Evolutionary conservation across 164 flowering plant genomes (phyloP), one percentile per base, ranked within the genome.

Genomic region (Magnolia officinalis): DNA sequence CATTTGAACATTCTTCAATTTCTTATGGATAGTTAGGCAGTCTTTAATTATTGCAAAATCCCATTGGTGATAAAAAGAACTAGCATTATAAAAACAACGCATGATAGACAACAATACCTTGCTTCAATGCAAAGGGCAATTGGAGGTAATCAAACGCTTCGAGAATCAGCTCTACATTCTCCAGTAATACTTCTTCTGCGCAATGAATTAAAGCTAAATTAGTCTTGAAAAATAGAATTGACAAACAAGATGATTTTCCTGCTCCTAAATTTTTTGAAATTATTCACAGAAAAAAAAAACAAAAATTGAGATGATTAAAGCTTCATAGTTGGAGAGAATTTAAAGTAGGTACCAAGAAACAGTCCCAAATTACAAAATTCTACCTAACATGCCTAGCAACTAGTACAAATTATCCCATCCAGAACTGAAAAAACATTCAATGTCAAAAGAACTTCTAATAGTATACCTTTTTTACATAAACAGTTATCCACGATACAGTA

Each of bases 111-210:
- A 24, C 7, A 64, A n/a, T 80, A 91, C 98, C 98, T 84, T 89
- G 81, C 72, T 84, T 90, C 49, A 95, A 81, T 21, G 94, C 89
- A 77, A 93, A 90, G 29, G 99, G 99, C 83, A 95, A 77, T 80
- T 87, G 98, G 26, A 95, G 90, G 81, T 91, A 89, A 78, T 93
- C 97, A 80, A 95, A 93, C 59, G 99, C 99, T 83, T 95, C 99
- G 45, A 89, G 92, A 84, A 85, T 89, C 10, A 95, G 84, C 81
- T 91, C 97, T 16, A 91, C 90, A 75, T 95, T 89, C 82, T 92
- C 93, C 84, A 95, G 78, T 37, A 87, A 76, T 8, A 92, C 90
- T 84, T 90, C 95, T 71, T 86, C 98, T 93, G 87, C 86, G 83
- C 1, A 49, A 83, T 18, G 61, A 51, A 8, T 50, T 14, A 20